These are phyloP conservation scores for Diaporthe helianthi DNA, from an alignment of 2,329 filamentous ascomycete genomes.

Conservation along the genomic window DNA sequence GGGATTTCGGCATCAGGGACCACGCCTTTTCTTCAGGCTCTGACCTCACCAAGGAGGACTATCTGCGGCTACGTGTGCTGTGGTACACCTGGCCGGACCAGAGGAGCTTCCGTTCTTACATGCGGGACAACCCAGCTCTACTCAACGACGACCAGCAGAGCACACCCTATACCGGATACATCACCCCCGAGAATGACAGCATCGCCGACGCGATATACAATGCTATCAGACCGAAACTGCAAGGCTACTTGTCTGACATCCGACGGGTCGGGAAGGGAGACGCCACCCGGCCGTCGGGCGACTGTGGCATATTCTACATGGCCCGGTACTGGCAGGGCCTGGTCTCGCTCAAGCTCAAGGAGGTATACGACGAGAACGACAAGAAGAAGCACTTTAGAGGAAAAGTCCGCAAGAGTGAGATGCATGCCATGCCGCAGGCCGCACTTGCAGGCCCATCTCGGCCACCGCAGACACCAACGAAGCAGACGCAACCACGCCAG, in stretches of 20 bases:
- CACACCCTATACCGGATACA: background rate
- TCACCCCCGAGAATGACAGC: background rate
- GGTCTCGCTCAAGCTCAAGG: background rate
- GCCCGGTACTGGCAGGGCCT: background rate
- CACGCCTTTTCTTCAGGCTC: background rate
- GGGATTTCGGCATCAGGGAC: background rate
- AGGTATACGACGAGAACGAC: background rate
- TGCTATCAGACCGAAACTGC: background rate
- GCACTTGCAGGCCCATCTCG: background rate
- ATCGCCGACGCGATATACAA: background rate
- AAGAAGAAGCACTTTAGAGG: background rate
- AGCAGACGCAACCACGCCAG: background rate
- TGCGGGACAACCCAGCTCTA: background rate
- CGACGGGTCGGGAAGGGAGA: background rate
- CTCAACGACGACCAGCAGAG: background rate
- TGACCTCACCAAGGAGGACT: background rate
- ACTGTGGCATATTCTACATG: background rate
- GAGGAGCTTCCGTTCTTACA: background rate
- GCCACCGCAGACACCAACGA: background rate
- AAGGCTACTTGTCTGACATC: background rate
- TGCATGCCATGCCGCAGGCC: background rate
- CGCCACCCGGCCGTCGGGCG: background rate
- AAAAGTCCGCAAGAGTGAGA: background rate
- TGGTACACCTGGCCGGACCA: background rate
- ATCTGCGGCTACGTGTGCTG: background rate